phyloP scores from a whole-genome alignment of 257 asterid genomes.

The Solanum microdontum region DNA sequence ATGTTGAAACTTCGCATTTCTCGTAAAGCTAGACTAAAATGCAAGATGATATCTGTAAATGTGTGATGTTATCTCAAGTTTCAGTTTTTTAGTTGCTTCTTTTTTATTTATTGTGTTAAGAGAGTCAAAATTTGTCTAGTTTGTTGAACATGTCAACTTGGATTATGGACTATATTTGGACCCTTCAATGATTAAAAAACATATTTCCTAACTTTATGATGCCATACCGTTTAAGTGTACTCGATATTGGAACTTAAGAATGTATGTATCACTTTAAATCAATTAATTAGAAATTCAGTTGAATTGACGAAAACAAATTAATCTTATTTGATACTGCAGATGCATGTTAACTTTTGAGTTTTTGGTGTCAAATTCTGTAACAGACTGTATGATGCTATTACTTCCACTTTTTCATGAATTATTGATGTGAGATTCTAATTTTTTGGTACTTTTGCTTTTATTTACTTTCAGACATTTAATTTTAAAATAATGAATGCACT shows the following conservation, averaged over 20 bases:
- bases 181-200: not conserved
- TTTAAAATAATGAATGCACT: not conserved
- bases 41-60: not conserved
- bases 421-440: not conserved
- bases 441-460: not conserved
- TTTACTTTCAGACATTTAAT: not conserved
- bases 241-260: not conserved
- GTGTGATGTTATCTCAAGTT: not conserved
- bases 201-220: not conserved
- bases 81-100: not conserved
- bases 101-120: not conserved
- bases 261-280: not conserved
- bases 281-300: not conserved
- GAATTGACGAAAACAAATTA: not conserved
- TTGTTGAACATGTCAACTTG: not conserved
- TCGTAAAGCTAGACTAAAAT: not conserved
- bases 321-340: not conserved
- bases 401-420: not conserved
- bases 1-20: not conserved
- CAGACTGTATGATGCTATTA: not conserved
- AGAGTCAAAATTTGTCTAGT: not conserved
- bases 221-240: not conserved
- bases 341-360: not conserved
- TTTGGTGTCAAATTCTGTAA: not conserved
- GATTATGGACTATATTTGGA: not conserved